Percentiles rank a stretch among this genome's conserved stretches.
phyloP scores from a whole-genome alignment of 805 yeast species.

The Yarrowia sp. region DNA sequence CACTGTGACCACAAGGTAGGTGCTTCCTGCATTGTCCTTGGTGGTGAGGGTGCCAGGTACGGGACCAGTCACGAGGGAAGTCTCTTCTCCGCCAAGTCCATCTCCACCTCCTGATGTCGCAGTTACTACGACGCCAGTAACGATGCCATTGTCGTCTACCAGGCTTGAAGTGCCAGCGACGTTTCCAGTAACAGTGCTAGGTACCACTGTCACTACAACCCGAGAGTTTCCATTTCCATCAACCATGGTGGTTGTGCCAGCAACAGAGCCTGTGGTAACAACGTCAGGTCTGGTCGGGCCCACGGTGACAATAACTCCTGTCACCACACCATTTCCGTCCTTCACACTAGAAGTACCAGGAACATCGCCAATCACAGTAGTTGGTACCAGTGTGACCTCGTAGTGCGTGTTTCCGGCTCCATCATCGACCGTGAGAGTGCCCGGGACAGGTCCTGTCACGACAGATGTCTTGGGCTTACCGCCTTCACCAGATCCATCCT shows the following conservation, averaged over 20 bases:
- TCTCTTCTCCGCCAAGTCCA: too few relatives aligned
- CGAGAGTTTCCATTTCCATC: background rate
- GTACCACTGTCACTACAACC: background rate
- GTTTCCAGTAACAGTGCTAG: background rate
- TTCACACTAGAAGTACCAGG: background rate
- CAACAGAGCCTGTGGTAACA: background rate
- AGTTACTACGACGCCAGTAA: constrained; percentile 2
- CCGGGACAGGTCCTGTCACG: background rate
- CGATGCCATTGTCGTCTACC: background rate
- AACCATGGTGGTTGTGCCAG: background rate
- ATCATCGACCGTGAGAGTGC: background rate
- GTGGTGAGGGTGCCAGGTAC: background rate
- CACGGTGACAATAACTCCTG: background rate
- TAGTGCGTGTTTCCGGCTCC: background rate
- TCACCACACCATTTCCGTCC: background rate
- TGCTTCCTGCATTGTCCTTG: background rate
- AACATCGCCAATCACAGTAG: background rate
- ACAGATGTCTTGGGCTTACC: too few relatives aligned
- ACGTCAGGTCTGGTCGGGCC: background rate
- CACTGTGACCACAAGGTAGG: background rate
- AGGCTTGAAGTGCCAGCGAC: constrained; percentile 5
- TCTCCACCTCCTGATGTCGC: too few relatives aligned
- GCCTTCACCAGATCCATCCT: too few relatives aligned
- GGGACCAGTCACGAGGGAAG: background rate
- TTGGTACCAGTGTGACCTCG: background rate